These are phyloP conservation scores for Auriscalpium microsporum DNA, from an alignment of 768 basidiomycete genomes.

Conservation along the genomic window DNA sequence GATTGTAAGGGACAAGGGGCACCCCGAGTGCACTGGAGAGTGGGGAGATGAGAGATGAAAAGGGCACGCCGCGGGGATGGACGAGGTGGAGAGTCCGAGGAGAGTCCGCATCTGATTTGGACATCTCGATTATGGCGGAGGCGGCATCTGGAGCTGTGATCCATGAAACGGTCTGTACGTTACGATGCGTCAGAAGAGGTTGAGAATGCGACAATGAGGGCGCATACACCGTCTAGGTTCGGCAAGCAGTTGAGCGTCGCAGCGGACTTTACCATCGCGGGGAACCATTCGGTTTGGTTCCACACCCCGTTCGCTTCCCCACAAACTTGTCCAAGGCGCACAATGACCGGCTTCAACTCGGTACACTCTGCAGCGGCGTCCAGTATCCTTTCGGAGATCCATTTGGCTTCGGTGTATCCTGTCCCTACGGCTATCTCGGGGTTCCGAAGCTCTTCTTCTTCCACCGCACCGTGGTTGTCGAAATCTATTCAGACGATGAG, in stretches of 20 bases:
- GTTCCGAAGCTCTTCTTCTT: conserved; percentile 10
- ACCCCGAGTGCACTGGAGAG: conserved; percentile 14
- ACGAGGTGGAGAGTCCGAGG: conserved; percentile 13
- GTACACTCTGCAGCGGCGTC: conserved; percentile 14
- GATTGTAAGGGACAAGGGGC: conserved; percentile 17
- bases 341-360: conserved; percentile 8
- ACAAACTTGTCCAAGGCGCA: conserved; percentile 21
- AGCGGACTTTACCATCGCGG: conserved; percentile 15
- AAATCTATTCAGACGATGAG: conserved; percentile 9
- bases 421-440: conserved; percentile 10
- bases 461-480: conserved; percentile 13
- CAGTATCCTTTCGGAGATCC: conserved; percentile 16
- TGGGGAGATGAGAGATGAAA: conserved; percentile 12
- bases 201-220: background rate
- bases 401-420: conserved; percentile 21
- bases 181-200: too few species aligned
- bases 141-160: conserved; percentile 20
- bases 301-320: conserved; percentile 21
- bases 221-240: conserved; percentile 13
- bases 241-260: conserved; percentile 15
- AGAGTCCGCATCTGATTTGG: background rate
- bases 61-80: conserved; percentile 17
- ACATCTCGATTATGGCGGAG: conserved; percentile 18
- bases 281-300: conserved; percentile 23
- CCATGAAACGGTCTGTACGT: conserved; percentile 17